Base-by-base conservation (phyloP, 208 protist species). In the Leishmania major region DNA sequence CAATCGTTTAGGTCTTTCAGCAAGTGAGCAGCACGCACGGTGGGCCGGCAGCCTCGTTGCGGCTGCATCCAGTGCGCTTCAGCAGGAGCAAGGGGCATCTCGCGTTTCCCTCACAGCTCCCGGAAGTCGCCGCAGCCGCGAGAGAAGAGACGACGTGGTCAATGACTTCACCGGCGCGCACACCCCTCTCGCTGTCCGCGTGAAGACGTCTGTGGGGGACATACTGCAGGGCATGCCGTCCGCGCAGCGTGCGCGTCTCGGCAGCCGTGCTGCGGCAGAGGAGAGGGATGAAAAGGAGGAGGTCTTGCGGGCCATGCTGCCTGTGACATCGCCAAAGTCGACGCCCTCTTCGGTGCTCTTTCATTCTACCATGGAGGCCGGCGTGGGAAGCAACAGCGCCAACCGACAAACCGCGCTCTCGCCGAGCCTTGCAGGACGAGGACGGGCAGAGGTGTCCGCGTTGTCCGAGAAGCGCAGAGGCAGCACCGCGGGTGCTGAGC, bases 31-130 rank as follows among this genome's bases (percentile, higher is more conserved):
- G 70, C 82, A 85, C 53, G 77, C 82, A 1, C 64, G 31, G 72
- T 85, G 82, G 82, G 82, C 82, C 10, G 72, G 82, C 73, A 82
- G 72, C n/a, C 82, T 85, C 72, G 60, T 82, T 10, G 62, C 57
- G 31, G 82, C 82, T 22, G 73, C 82, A 22, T 78, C 71, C 75
- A 69, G 25, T 28, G 3, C 53, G 35, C 49, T 60, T 3, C 78
- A 28, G 17, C 49, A 77, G 55, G 2, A 22, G 55, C 57, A 28
- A 28, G 37, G 57, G 35, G n/a, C 71, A 8, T 45, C 59, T 19
- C 47, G 35, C 1, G 40, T 31, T 11, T 25, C 71, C 74, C 19
- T 31, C 55, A 64, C 74, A 49, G 55, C n/a, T 28, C 13, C 53
- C 25, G 55, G 37, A n/a, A 79, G 76, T 43, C 62, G 37, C 31